Conservation (phyloP, 306 rosid species). For the Quercus engelmannii region DNA sequence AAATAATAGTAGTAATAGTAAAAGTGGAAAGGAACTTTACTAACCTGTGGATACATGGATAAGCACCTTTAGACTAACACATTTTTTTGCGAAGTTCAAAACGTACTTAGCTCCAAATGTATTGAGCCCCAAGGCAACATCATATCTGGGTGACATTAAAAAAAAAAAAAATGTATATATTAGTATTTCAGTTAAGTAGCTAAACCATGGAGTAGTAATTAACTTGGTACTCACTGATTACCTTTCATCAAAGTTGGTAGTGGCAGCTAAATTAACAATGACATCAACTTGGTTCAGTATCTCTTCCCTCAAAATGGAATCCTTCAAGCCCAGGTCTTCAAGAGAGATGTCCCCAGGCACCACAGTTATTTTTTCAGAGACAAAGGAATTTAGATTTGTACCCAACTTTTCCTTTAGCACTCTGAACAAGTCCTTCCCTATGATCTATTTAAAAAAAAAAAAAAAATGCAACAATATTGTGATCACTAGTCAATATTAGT, state of each 20-base stretch:
- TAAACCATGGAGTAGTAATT: neutral
- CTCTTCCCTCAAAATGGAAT: constrained; percentile 38
- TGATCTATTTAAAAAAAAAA: constrained; percentile 31
- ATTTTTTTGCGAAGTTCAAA: constrained; percentile 59
- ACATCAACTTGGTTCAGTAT: constrained; percentile 43
- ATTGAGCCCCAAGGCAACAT: constrained; percentile 54
- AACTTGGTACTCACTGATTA: neutral
- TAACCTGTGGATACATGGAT: constrained; percentile 81
- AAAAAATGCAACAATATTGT: neutral
- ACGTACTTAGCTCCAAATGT: constrained; percentile 62
- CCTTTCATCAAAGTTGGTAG: constrained; percentile 83
- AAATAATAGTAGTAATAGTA: neutral
- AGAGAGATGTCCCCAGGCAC: constrained; percentile 61
- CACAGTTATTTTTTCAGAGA: constrained; percentile 47
- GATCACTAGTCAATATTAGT: neutral
- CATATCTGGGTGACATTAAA: constrained; percentile 42
- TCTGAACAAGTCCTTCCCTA: constrained; percentile 64
- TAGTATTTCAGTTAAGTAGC: neutral
- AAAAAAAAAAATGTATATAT: too few species aligned
- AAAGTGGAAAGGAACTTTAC: neutral
- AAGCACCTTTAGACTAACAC: constrained; percentile 46
- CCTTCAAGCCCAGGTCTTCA: constrained; percentile 54
- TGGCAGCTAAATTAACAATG: constrained; percentile 73
- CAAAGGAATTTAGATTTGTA: constrained; percentile 27
- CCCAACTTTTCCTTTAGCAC: constrained; percentile 57